Base-by-base conservation (phyloP, 345 rosid genomes). In the Brassica carinata region DNA sequence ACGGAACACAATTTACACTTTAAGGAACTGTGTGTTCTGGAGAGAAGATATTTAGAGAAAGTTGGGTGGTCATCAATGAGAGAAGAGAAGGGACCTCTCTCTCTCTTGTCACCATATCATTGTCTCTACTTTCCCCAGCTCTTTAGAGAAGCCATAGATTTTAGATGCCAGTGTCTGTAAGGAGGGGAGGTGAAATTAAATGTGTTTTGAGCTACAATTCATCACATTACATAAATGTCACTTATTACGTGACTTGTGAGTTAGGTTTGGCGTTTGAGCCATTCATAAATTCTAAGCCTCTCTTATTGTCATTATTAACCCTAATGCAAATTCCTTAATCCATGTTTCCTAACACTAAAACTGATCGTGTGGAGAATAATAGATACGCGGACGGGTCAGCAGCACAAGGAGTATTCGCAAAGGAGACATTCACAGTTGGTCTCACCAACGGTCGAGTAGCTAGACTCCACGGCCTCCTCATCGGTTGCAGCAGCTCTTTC, bases 401-500 rank as follows among this genome's bases (percentile, higher is more conserved):
- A n/a, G 79, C 92, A 43, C 34, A 33, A 71, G 92, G 95, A 1
- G 38, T 89, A 29, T 88, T 90, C 15, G 90, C 86, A 9, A 77
- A 83, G 27, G 95, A 90, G 81, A 88, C 88, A 0, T 67, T 89
- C 19, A 83, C 84, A 0, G 73, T 82, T 0, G 81, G 71, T 45
- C 85, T 82, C 0, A 40, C 74, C 0, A 82, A 83, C 36, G 86
- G 87, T 40, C 72, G 78, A 18, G 79, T 64, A 61, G 78, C 33
- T n/a, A 83, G 79, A 36, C 64, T 89, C 31, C 73, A 30, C 0
- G 66, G 76, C n/a, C 80, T 87, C 67, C 73, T 89, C 18, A 59
- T 90, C 0, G 95, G 91, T 40, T 90, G 95, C 64, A 89, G 84
- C 61, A 73, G 64, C 74, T 77, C 85, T 3, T 68, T 81, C 77